Conservation (phyloP, 2,329 filamentous ascomycete genomes). For the Aspergillus neoniger region DNA sequence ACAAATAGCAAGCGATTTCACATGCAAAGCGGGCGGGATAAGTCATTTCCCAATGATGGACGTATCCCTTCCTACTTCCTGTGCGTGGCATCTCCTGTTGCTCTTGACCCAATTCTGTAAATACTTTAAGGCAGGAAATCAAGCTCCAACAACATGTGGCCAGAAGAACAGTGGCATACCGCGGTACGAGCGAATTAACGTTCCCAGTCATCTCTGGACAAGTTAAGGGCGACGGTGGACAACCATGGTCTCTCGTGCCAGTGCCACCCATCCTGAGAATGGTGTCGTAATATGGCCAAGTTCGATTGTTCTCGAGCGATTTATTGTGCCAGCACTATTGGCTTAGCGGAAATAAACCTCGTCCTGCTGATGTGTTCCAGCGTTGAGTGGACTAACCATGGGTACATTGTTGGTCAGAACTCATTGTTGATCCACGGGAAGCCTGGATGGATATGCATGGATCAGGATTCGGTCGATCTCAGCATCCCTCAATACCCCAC, state of each 20-base stretch:
- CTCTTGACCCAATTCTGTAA: no score
- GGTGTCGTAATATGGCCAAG: slow-evolving; percentile 15
- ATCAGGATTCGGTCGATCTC: slow-evolving; percentile 5
- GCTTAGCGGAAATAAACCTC: background rate
- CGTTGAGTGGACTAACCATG: background rate
- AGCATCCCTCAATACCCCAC: background rate
- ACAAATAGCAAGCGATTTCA: background rate
- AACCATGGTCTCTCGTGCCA: slow-evolving; percentile 3
- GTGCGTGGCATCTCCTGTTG: no score
- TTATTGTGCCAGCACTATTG: background rate
- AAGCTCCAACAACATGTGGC: background rate
- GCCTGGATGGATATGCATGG: background rate
- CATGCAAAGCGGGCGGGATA: background rate
- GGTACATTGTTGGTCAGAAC: background rate
- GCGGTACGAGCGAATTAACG: background rate
- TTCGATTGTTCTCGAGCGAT: background rate
- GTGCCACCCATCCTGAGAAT: slow-evolving; percentile 5
- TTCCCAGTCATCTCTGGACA: background rate
- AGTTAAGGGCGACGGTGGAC: background rate
- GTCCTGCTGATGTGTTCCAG: background rate
- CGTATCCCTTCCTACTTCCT: no score
- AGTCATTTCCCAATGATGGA: background rate
- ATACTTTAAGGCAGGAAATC: background rate
- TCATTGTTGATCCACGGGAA: slow-evolving; percentile 4
- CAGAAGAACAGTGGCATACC: background rate